Percentiles rank a stretch among this genome's conserved stretches.
These are phyloP conservation scores for Mortierella sp. DNA, from an alignment of 371 early-diverging fungal genomes.

Conservation along the genomic window DNA sequence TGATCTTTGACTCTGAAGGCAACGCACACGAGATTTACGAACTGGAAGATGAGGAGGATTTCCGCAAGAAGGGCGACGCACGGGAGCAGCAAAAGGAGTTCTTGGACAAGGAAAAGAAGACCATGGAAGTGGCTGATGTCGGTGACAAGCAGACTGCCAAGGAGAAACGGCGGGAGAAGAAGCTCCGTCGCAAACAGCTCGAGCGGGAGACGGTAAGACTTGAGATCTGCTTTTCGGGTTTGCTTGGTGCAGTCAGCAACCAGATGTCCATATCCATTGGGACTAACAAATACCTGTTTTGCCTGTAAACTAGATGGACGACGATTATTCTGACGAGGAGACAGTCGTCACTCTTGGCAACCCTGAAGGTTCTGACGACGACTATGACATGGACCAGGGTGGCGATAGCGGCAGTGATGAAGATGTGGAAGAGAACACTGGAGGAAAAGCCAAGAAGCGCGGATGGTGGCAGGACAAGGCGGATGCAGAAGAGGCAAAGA, in stretches of 20 bases:
- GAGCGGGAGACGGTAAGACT: constrained; percentile 59
- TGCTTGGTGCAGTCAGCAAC: too few species aligned
- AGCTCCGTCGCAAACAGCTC: constrained; percentile 71
- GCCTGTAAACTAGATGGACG: constrained; percentile 8
- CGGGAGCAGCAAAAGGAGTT: constrained; percentile 70
- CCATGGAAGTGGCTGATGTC: constrained; percentile 79
- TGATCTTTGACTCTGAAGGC: constrained; percentile 95
- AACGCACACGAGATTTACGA: constrained; percentile 79
- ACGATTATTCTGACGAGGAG: constrained; percentile 35
- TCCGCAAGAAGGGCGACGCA: constrained; percentile 79
- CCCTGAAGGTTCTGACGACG: constrained; percentile 38
- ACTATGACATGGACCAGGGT: constrained; percentile 30
- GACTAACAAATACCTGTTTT: background rate
- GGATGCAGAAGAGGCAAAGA: constrained; percentile 56
- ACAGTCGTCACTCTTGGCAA: constrained; percentile 43
- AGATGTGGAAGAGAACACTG: constrained; percentile 46
- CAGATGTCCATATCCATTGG: too few species aligned
- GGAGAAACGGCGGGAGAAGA: constrained; percentile 79
- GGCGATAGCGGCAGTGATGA: constrained; percentile 27
- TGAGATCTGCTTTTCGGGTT: background rate
- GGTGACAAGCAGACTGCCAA: constrained; percentile 76
- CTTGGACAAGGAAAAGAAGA: constrained; percentile 67
- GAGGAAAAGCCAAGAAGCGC: constrained; percentile 52
- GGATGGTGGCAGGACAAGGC: constrained; percentile 51
- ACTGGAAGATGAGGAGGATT: constrained; percentile 82